Conservation (phyloP, 2,329 filamentous ascomycete genomes). For the Beauveria medogensis region DNA sequence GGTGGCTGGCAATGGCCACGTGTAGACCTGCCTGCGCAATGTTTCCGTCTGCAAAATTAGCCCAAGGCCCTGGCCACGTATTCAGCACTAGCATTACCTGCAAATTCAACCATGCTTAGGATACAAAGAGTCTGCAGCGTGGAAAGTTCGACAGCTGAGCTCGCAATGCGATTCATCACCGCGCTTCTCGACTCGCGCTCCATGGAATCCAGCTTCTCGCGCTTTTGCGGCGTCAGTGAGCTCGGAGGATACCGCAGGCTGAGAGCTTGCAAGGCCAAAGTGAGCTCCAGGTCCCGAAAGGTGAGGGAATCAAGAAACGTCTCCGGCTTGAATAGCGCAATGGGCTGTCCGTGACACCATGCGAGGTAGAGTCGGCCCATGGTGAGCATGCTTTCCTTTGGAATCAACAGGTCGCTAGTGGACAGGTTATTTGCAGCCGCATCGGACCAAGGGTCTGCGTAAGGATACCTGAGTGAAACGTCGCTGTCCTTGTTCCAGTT, state of each 20-base stretch:
- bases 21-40: conserved; percentile 17
- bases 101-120: conserved; percentile 29
- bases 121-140: conserved; percentile 31
- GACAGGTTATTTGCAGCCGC: neutral
- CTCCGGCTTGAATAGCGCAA: conserved; percentile 36
- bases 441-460: neutral
- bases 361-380: conserved; percentile 31
- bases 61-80: neutral
- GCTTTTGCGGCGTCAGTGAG: conserved; percentile 12
- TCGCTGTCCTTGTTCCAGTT: conserved; percentile 1
- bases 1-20: conserved; percentile 17
- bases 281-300: conserved; percentile 27
- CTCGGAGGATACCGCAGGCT: conserved; percentile 31
- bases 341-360: conserved; percentile 42
- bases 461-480: neutral
- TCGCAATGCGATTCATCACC: conserved; percentile 25
- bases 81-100: conserved; percentile 19
- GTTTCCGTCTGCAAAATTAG: conserved; percentile 16
- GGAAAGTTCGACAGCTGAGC: conserved; percentile 28
- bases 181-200: conserved; percentile 17
- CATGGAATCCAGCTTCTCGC: conserved; percentile 9
- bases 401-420: neutral
- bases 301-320: conserved; percentile 32
- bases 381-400: conserved; percentile 11
- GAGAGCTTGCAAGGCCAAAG: conserved; percentile 30